Conservation (phyloP, 1,139 yeast species). For the Meyerozyma carpophila region DNA sequence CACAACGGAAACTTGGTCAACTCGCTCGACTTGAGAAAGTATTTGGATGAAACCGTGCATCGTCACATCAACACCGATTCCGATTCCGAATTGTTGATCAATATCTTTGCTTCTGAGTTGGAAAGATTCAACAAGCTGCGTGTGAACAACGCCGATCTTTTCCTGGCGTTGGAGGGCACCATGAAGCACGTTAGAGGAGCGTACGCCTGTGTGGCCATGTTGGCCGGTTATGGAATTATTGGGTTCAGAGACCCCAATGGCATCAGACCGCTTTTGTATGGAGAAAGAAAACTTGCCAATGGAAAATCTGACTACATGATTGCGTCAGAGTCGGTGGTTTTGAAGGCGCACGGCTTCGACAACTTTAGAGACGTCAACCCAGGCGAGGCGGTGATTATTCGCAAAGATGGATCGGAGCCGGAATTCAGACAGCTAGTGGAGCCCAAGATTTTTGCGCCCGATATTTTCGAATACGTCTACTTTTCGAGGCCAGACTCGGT, state of each 20-base stretch:
- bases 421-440: conserved; percentile 87
- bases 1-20: conserved; percentile 96
- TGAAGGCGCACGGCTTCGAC: conserved; percentile 86
- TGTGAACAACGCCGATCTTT: conserved; percentile 85
- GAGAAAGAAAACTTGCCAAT: conserved; percentile 65
- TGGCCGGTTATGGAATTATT: conserved; percentile 92
- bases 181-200: conserved; percentile 85
- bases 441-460: conserved; percentile 79
- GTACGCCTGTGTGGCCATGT: conserved; percentile 89
- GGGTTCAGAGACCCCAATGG: conserved; percentile 98
- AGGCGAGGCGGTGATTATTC: conserved; percentile 94
- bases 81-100: conserved; percentile 85
- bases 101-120: conserved; percentile 86
- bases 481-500: conserved; percentile 98
- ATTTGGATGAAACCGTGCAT: conserved; percentile 89
- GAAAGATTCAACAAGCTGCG: conserved; percentile 90
- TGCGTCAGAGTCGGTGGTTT: conserved; percentile 92
- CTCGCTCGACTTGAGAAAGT: conserved; percentile 66
- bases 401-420: conserved; percentile 62
- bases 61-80: conserved; percentile 97
- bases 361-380: conserved; percentile 80
- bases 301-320: conserved; percentile 90
- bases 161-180: conserved; percentile 79
- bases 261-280: conserved; percentile 83
- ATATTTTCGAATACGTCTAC: conserved; percentile 93